Evolutionary conservation across 2,329 filamentous ascomycete genomes (phyloP), one percentile per base, ranked within the genome.

Genomic region (Aspergillus proliferans): DNA sequence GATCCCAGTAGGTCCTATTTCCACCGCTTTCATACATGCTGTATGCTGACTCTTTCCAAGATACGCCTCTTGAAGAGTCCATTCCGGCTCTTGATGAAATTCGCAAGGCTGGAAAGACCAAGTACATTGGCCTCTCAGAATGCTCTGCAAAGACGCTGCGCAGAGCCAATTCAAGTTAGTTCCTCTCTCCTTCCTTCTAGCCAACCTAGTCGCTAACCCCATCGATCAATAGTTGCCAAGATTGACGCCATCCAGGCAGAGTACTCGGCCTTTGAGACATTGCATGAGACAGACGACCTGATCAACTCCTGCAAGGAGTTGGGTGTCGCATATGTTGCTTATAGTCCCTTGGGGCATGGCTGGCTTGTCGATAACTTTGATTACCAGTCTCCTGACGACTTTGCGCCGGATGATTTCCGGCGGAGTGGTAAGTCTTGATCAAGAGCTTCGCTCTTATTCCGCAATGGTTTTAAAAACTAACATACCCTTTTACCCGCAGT

Each of bases 61-160:
- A 71, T 10, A 77, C 75, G 0, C 71, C 72, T 0, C 64, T 78
- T 0, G 71, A 75, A 45, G 72, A 76, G 40, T 76, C 75, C 0
- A 76, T 78, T 28, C 51, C 67, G 0, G 72, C 74, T 1, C 67
- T 78, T 0, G 73, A 77, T 50, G 68, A 70, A 45, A 66, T 78
- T 45, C 71, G 73, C 38, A 70, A 67, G 47, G 66, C 68, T 0
- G 73, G 74, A 4, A 76, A 75, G 58, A 75, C 73, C 14, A 76
- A 75, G 58, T 76, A 74, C 46, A 76, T 76, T 45, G 74, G 73
- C 10, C 63, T 77, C 0, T 76, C 72, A 0, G 74, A 76, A 47
- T 75, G 73, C 51, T 76, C 73, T 2, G 72, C 72, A 0, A 58
- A 58, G 1, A 76, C 74, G 0, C 54, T 76, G 4, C 69, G 71